Evolutionary conservation across 2,329 filamentous ascomycete species (phyloP).

Genomic region (Aureobasidium leucospermi): DNA sequence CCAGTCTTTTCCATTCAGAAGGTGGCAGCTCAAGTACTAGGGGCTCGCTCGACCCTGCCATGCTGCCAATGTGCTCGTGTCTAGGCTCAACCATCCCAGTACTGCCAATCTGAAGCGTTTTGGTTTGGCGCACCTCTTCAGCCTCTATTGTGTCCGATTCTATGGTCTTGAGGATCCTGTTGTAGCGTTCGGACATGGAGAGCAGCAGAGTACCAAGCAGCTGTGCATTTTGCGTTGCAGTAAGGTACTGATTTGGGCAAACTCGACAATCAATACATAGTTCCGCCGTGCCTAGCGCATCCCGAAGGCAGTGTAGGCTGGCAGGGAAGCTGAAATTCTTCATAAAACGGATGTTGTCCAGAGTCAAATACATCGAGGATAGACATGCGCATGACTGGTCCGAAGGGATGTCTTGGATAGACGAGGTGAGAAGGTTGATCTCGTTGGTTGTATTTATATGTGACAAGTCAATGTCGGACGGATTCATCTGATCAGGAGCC

Average conservation of each 20-base stretch:
- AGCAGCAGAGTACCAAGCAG: slow-evolving; percentile 36
- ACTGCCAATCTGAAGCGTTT: slow-evolving; percentile 38
- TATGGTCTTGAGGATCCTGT: slow-evolving; percentile 34
- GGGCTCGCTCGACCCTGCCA: neutral
- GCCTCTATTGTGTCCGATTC: slow-evolving; percentile 32
- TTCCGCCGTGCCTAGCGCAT: slow-evolving; percentile 34
- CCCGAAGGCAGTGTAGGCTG: slow-evolving; percentile 34
- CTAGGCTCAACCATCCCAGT: slow-evolving; percentile 1
- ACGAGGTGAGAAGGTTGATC: neutral
- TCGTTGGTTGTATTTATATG: neutral
- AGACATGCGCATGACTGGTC: slow-evolving; percentile 39
- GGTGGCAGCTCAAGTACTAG: slow-evolving; percentile 35
- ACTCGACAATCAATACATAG: slow-evolving; percentile 33
- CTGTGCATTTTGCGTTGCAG: slow-evolving; percentile 39
- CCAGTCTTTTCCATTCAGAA: slow-evolving; percentile 36
- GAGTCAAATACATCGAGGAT: slow-evolving; percentile 38
- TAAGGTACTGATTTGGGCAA: slow-evolving; percentile 36
- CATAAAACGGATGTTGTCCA: slow-evolving; percentile 35
- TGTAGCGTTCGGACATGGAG: slow-evolving; percentile 35
- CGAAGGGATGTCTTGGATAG: neutral
- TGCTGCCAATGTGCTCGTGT: neutral
- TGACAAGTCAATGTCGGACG: neutral
- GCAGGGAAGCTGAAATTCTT: slow-evolving; percentile 35
- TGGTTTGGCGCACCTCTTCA: slow-evolving; percentile 27
- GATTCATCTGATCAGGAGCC: neutral